Evolutionary conservation across 2,329 filamentous ascomycete genomes (phyloP).

Genomic region (Cordyceps tenuipes): DNA sequence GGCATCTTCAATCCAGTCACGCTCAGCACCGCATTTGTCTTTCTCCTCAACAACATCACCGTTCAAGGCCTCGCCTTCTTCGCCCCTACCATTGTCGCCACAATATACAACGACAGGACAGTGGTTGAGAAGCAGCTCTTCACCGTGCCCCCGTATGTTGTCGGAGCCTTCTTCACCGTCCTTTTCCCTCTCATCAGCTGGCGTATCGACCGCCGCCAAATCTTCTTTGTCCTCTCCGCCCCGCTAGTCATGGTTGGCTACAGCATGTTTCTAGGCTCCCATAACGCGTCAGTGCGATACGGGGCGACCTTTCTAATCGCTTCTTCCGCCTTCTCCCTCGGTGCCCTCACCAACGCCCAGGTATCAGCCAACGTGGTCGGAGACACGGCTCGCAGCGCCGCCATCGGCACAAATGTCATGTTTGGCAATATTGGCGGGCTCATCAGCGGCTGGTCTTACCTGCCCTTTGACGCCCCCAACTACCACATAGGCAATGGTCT

Average conservation of each 20-base stretch:
- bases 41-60: slow-evolving; percentile 60
- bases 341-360: slow-evolving; percentile 58
- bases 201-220: slow-evolving; percentile 48
- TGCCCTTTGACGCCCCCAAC: slow-evolving; percentile 54
- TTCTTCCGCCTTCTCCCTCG: slow-evolving; percentile 53
- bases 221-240: slow-evolving; percentile 52
- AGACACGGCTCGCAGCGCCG: slow-evolving; percentile 59
- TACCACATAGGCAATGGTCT: slow-evolving; percentile 65
- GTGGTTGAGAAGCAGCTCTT: slow-evolving; percentile 59
- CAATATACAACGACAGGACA: slow-evolving; percentile 51
- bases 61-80: slow-evolving; percentile 66
- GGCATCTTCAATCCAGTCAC: slow-evolving; percentile 59
- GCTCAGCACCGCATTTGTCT: slow-evolving; percentile 46
- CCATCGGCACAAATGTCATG: slow-evolving; percentile 61
- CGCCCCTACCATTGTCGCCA: slow-evolving; percentile 57
- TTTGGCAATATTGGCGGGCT: slow-evolving; percentile 64
- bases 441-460: slow-evolving; percentile 56
- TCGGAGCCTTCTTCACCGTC: slow-evolving; percentile 59
- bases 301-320: slow-evolving; percentile 64
- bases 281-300: slow-evolving; percentile 48
- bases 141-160: slow-evolving; percentile 62
- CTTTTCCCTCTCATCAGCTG: slow-evolving; percentile 54
- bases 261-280: slow-evolving; percentile 58
- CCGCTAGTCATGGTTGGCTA: slow-evolving; percentile 62
- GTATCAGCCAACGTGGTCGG: slow-evolving; percentile 63